Evolutionary conservation across 805 yeast genomes (phyloP), one percentile per base, ranked within the genome.

Genomic region (Starmera pachycereana): DNA sequence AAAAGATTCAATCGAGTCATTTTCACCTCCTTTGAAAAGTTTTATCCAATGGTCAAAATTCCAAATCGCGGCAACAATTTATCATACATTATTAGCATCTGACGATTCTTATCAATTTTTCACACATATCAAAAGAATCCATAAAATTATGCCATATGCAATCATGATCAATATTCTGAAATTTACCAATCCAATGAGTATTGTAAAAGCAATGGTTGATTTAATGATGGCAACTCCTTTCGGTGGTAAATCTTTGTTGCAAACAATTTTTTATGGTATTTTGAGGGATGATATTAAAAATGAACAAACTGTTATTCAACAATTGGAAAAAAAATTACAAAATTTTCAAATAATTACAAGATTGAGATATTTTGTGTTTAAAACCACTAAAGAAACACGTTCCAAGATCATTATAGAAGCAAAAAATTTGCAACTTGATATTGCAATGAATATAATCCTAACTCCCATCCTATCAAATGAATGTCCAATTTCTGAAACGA

Each of bases 121-220:
- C 50, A 69, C 72, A 11, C 87, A 86, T 53, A 63, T 83, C 29
- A 76, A 76, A 46, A 74, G 80, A 42, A 62, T 92, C 32, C 96
- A 90, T 61, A 62, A 69, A 29, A 53, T 86, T 43, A 75, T 90
- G 63, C 98, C 97, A 0, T 92, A 90, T 57, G 63, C 72, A 2
- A 55, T 90, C 30, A 74, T 89, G 58, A 78, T 79, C 34, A 84
- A 85, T 16, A 81, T 90, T 18, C 60, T 92, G 53, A 72, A 78
- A 52, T 76, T 81, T 44, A 86, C 97, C 0, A 90, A 90, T 53
- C 97, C 98, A 2, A 76, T 88, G 61, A 74, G 81, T 33, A 78
- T 90, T 25, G 76, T 86, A 64, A 83, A 88, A 44, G 76, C 80
- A 18, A 63, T 90, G 56, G 72, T 89, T 30, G 96, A 87, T 51